Evolutionary conservation across 495 filamentous ascomycete species (phyloP).

Genomic region (Lasiosphaeria ovina): DNA sequence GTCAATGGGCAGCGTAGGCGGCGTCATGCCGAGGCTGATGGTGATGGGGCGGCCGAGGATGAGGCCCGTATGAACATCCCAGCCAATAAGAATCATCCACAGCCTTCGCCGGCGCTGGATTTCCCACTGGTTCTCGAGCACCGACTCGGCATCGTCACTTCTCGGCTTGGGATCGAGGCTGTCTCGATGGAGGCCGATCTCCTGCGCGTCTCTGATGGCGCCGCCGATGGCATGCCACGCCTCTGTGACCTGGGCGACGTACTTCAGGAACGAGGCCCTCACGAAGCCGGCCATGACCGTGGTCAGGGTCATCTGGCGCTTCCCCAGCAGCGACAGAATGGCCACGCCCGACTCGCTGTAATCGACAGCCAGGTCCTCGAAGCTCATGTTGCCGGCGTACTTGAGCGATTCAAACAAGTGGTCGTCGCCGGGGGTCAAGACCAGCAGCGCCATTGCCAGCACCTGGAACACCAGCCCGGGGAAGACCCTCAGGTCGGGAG

Average conservation of each 20-base stretch:
- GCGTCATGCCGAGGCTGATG: slow-evolving; percentile 44
- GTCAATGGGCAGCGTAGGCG: slow-evolving; percentile 42
- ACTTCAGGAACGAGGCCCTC: slow-evolving; percentile 48
- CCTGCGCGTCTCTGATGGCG: slow-evolving; percentile 60
- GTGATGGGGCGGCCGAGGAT: slow-evolving; percentile 59
- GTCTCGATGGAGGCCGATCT: slow-evolving; percentile 59
- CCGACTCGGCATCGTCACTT: slow-evolving; percentile 39
- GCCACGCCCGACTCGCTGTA: slow-evolving; percentile 57
- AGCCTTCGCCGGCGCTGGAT: slow-evolving; percentile 51
- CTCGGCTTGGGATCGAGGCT: slow-evolving; percentile 39
- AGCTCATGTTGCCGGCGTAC: slow-evolving; percentile 58
- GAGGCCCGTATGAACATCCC: slow-evolving; percentile 60
- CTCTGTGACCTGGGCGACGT: slow-evolving; percentile 50
- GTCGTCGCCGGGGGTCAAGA: slow-evolving; percentile 47
- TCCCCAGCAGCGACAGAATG: slow-evolving; percentile 53
- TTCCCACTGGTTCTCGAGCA: slow-evolving; percentile 52
- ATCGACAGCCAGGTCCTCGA: slow-evolving; percentile 56
- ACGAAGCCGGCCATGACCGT: slow-evolving; percentile 58
- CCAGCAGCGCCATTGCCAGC: slow-evolving; percentile 53
- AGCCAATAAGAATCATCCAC: slow-evolving; percentile 57
- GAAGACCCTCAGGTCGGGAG: slow-evolving; percentile 47
- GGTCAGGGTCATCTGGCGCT: slow-evolving; percentile 52
- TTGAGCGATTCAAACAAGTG: slow-evolving; percentile 51
- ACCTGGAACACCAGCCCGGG: slow-evolving; percentile 59
- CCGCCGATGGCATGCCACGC: slow-evolving; percentile 60